These are phyloP conservation scores for Cucurbita ficifolia DNA, from an alignment of 306 rosid genomes.

Conservation along the genomic window DNA sequence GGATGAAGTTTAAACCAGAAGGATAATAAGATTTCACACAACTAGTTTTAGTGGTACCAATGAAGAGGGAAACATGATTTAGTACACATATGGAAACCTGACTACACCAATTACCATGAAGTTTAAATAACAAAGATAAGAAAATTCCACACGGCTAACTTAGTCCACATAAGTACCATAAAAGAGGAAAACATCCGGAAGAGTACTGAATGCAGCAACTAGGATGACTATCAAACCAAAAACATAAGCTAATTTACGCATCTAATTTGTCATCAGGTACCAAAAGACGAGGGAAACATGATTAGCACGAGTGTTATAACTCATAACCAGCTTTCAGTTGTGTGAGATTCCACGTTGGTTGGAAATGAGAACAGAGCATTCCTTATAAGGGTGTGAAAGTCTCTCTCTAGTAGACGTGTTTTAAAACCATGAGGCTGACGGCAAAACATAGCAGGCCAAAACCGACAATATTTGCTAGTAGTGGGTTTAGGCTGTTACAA, in stretches of 20 bases:
- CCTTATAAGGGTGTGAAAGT: too few species aligned
- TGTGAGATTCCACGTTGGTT: too few species aligned
- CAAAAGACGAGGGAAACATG: not conserved
- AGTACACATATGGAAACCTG: slow-evolving; percentile 9
- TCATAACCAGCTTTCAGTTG: not conserved
- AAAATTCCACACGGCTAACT: not conserved
- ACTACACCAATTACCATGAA: slow-evolving; percentile 24
- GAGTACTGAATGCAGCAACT: slow-evolving; percentile 24
- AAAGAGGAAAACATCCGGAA: not conserved
- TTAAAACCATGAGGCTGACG: too few species aligned
- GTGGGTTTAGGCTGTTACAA: too few species aligned
- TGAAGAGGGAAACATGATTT: not conserved
- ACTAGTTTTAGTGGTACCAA: not conserved
- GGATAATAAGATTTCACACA: not conserved
- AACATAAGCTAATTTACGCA: not conserved
- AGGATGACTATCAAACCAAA: not conserved
- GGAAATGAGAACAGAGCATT: too few species aligned
- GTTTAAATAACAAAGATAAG: not conserved
- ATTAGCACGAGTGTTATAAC: not conserved
- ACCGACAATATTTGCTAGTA: too few species aligned
- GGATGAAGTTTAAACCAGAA: slow-evolving; percentile 1
- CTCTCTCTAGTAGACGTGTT: too few species aligned
- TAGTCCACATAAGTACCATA: not conserved
- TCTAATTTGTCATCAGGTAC: not conserved
- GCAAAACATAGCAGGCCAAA: too few species aligned